A percentile compares a stretch with the other conserved stretches of the same genome.
These are phyloP conservation scores for Hypoxylon fuscum DNA, from an alignment of 495 filamentous ascomycete species.

Conservation along the genomic window DNA sequence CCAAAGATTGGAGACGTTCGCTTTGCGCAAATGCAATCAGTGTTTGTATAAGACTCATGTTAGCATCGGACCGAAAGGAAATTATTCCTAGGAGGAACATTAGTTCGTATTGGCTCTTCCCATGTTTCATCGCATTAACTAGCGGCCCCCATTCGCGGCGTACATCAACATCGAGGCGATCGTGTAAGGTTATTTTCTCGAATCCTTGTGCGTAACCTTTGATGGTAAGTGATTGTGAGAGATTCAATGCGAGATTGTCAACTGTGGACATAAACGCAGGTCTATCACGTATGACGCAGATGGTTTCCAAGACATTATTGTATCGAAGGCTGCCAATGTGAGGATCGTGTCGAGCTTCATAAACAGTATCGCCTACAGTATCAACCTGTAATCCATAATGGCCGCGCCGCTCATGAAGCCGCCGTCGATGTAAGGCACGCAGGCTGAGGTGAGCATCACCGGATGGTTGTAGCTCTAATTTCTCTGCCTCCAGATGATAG, in stretches of 20 bases:
- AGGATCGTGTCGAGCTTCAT: constrained; percentile 33
- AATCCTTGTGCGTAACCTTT: constrained; percentile 44
- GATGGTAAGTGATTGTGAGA: constrained; percentile 43
- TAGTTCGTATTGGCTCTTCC: constrained; percentile 15
- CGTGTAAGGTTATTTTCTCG: constrained; percentile 44
- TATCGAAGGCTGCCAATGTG: constrained; percentile 25
- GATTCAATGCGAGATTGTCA: constrained; percentile 36
- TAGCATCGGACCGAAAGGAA: constrained; percentile 41
- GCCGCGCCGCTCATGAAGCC: constrained; percentile 47
- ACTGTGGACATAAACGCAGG: constrained; percentile 41
- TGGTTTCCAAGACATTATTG: constrained; percentile 42
- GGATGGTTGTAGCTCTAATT: not conserved
- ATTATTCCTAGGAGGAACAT: constrained; percentile 39
- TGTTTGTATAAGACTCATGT: constrained; percentile 41
- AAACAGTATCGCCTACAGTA: constrained; percentile 11
- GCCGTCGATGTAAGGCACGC: constrained; percentile 49
- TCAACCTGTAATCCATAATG: constrained; percentile 10
- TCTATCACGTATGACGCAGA: constrained; percentile 39
- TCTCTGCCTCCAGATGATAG: constrained; percentile 9
- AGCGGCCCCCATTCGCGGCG: constrained; percentile 48
- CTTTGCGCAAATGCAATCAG: constrained; percentile 46
- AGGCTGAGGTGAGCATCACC: constrained; percentile 41
- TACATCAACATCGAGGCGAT: constrained; percentile 46
- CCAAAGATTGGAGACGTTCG: constrained; percentile 33
- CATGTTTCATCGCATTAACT: constrained; percentile 40